These are phyloP conservation scores for Tulasnella sp. DNA, from an alignment of 768 basidiomycete genomes.

Conservation along the genomic window DNA sequence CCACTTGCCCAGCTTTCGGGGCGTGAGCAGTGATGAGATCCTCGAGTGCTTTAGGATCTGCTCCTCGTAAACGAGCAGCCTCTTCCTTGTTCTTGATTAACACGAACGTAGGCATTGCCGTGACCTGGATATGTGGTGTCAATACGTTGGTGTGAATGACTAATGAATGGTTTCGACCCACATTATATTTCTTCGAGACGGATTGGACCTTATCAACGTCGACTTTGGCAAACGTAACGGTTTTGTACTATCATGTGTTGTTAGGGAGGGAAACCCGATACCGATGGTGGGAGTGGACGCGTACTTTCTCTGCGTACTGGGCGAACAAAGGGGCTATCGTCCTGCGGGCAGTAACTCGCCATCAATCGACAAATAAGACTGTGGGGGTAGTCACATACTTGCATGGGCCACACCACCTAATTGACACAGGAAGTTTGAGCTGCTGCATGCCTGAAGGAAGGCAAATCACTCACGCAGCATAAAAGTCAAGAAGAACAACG, in stretches of 20 bases:
- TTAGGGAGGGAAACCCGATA: neutral
- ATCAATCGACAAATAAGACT: neutral
- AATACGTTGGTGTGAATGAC: neutral
- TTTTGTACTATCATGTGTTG: slow-evolving; percentile 9
- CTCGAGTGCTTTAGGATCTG: neutral
- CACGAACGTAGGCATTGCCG: slow-evolving; percentile 22
- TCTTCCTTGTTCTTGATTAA: slow-evolving; percentile 21
- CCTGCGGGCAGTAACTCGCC: neutral
- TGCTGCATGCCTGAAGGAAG: neutral
- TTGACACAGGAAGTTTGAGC: neutral
- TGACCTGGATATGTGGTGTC: slow-evolving; percentile 6
- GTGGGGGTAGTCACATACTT: neutral
- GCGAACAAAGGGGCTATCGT: slow-evolving; percentile 6
- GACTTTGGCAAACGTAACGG: slow-evolving; percentile 18
- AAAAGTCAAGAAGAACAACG: slow-evolving; percentile 11
- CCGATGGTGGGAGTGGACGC: neutral
- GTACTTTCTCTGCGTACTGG: slow-evolving; percentile 2
- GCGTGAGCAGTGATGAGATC: slow-evolving; percentile 15
- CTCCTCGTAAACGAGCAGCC: slow-evolving; percentile 17
- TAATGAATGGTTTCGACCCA: neutral
- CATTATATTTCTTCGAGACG: slow-evolving; percentile 19
- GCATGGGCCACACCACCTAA: slow-evolving; percentile 12
- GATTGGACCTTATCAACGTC: slow-evolving; percentile 20
- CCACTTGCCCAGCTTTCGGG: slow-evolving; percentile 9
- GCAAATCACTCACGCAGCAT: slow-evolving; percentile 10